phyloP scores from a whole-genome alignment of 2,329 filamentous ascomycete species.

The Apiospora rasikravindrae region DNA sequence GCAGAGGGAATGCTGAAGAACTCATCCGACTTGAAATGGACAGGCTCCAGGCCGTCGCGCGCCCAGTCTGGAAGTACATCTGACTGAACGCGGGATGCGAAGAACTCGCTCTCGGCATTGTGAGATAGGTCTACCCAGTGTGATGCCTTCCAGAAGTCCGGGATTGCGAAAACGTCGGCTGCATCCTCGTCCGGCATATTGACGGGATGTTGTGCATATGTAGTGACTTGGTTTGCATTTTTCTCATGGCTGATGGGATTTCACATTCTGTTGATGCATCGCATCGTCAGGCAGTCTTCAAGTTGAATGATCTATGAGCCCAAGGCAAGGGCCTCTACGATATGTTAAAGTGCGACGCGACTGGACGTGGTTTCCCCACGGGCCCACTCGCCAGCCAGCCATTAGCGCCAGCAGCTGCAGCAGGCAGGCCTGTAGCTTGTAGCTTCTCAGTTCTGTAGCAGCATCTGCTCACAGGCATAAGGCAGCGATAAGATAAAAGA shows the following conservation, averaged over 20 bases:
- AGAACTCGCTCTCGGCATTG: slow-evolving; percentile 45
- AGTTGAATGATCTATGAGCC: background rate
- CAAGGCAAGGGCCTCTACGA: background rate
- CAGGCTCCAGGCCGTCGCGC: slow-evolving; percentile 23
- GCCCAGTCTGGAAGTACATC: slow-evolving; percentile 21
- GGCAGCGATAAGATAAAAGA: slow-evolving; percentile 12
- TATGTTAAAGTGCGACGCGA: background rate
- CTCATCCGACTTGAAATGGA: slow-evolving; percentile 33
- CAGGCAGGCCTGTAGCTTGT: background rate
- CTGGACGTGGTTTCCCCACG: background rate
- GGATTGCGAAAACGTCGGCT: slow-evolving; percentile 66
- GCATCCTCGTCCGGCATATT: slow-evolving; percentile 49
- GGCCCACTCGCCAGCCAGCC: background rate
- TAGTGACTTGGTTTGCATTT: slow-evolving; percentile 26
- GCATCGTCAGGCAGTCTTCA: background rate
- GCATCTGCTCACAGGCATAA: background rate
- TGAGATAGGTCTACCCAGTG: slow-evolving; percentile 48
- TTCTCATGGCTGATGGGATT: background rate
- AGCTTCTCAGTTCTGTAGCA: background rate
- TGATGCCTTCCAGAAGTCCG: slow-evolving; percentile 64
- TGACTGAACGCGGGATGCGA: slow-evolving; percentile 47
- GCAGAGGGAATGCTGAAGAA: slow-evolving; percentile 50
- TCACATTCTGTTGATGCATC: slow-evolving; percentile 1
- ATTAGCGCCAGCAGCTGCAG: background rate
- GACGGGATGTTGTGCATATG: slow-evolving; percentile 8